Percentiles rank a stretch among this genome's conserved stretches.
These are phyloP conservation scores for Cyanodermella asteris DNA, from an alignment of 2,329 filamentous ascomycete genomes.

Conservation along the genomic window DNA sequence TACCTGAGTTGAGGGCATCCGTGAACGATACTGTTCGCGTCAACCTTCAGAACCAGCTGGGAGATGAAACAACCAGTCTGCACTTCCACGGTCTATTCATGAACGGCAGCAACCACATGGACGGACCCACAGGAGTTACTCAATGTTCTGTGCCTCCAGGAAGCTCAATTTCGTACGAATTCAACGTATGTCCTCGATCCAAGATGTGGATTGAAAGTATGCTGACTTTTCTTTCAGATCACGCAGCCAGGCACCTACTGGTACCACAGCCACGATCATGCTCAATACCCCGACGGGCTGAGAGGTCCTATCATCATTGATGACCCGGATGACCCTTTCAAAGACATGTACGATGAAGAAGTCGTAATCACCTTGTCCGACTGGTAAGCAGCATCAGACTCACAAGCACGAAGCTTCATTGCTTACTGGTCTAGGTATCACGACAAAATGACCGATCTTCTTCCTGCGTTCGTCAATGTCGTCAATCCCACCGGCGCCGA, in stretches of 20 bases:
- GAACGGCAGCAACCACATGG: conserved; percentile 47
- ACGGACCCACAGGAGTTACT: conserved; percentile 43
- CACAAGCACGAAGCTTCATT: conserved; percentile 41
- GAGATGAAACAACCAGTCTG: conserved; percentile 37
- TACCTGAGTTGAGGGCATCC: conserved; percentile 41
- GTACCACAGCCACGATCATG: conserved; percentile 51
- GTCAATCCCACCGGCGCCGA: conserved; percentile 37
- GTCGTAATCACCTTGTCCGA: conserved; percentile 43
- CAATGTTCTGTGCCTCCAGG: conserved; percentile 48
- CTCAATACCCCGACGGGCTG: conserved; percentile 50
- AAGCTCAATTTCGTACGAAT: conserved; percentile 45
- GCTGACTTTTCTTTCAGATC: conserved; percentile 23
- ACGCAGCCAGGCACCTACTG: conserved; percentile 54
- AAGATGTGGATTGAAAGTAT: background rate
- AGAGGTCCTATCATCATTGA: conserved; percentile 42
- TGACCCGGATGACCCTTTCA: conserved; percentile 38
- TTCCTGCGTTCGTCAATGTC: conserved; percentile 25
- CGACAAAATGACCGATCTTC: conserved; percentile 27
- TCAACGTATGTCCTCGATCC: conserved; percentile 27
- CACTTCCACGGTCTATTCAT: conserved; percentile 50
- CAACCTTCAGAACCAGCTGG: conserved; percentile 36
- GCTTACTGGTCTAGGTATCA: conserved; percentile 54
- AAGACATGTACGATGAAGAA: conserved; percentile 38
- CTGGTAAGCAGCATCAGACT: conserved; percentile 44
- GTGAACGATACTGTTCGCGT: conserved; percentile 40